Evolutionary conservation across 768 basidiomycete genomes (phyloP).

Genomic region (Boletus patriciae): DNA sequence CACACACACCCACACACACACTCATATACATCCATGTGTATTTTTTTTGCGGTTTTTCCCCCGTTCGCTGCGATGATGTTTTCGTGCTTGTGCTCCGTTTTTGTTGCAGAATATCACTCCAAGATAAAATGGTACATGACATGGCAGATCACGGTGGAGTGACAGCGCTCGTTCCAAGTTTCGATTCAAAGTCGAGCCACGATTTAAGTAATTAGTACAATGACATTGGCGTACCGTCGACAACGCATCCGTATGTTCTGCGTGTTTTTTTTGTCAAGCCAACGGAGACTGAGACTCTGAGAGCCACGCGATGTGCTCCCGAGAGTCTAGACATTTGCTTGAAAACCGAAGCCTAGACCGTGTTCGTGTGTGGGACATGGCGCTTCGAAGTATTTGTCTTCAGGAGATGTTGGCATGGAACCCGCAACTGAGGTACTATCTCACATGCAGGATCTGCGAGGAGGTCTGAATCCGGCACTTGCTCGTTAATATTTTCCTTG

Average conservation of each 20-base stretch:
- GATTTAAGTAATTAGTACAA: too few species aligned
- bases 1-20: constrained; percentile 2
- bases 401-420: neutral
- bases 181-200: neutral
- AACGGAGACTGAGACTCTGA: neutral
- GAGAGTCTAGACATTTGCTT: neutral
- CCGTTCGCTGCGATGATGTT: neutral
- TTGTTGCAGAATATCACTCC: neutral
- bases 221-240: too few species aligned
- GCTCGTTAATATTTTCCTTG: too few species aligned
- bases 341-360: neutral
- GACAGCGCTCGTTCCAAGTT: neutral
- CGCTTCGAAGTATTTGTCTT: neutral
- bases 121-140: neutral
- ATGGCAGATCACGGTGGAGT: too few species aligned
- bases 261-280: neutral
- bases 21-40: constrained; percentile 20
- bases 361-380: neutral
- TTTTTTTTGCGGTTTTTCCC: neutral
- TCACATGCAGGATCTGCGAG: neutral
- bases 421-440: neutral
- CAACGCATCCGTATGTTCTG: neutral
- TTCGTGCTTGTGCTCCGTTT: neutral
- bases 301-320: neutral
- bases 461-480: too few species aligned